phyloP scores from a whole-genome alignment of 192 early-diverging fungal genomes.

The Podila minutissima region DNA sequence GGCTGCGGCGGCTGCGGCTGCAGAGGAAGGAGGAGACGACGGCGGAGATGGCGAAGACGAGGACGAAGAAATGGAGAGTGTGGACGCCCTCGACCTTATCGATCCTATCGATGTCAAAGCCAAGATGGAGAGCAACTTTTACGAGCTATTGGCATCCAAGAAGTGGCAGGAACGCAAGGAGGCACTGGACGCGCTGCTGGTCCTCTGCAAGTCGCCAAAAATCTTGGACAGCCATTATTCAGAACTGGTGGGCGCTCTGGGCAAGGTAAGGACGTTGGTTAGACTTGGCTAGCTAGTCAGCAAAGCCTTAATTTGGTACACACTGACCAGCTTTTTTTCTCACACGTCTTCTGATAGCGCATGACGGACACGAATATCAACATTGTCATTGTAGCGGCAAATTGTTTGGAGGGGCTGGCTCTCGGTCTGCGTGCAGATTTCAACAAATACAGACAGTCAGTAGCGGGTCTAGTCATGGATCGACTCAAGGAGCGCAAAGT shows the following conservation, averaged over 20 bases:
- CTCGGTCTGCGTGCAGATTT: conserved; percentile 82
- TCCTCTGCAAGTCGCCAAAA: conserved; percentile 75
- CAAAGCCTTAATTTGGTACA: background rate
- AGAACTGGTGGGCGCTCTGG: conserved; percentile 84
- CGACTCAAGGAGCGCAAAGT: conserved; percentile 96
- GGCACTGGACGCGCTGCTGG: conserved; percentile 80
- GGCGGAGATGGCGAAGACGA: conserved; percentile 57
- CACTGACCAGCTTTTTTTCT: background rate
- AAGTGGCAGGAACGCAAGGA: conserved; percentile 99
- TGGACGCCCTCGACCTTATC: conserved; percentile 84
- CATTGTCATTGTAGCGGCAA: conserved; percentile 81
- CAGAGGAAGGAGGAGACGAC: conserved; percentile 38
- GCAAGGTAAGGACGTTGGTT: conserved; percentile 66
- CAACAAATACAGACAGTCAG: conserved; percentile 78
- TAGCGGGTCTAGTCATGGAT: conserved; percentile 82
- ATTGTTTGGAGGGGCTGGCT: conserved; percentile 86
- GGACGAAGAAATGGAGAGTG: conserved; percentile 63
- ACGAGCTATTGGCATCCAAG: conserved; percentile 77
- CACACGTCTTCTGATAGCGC: conserved; percentile 47
- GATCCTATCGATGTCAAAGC: conserved; percentile 93
- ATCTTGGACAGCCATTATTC: conserved; percentile 81
- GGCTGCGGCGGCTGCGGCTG: conserved; percentile 54
- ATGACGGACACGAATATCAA: conserved; percentile 91
- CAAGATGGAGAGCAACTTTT: conserved; percentile 87
- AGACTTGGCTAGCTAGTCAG: background rate